Evolutionary conservation across 2,329 filamentous ascomycete genomes (phyloP).

Genomic region (Nemania bipapillata): DNA sequence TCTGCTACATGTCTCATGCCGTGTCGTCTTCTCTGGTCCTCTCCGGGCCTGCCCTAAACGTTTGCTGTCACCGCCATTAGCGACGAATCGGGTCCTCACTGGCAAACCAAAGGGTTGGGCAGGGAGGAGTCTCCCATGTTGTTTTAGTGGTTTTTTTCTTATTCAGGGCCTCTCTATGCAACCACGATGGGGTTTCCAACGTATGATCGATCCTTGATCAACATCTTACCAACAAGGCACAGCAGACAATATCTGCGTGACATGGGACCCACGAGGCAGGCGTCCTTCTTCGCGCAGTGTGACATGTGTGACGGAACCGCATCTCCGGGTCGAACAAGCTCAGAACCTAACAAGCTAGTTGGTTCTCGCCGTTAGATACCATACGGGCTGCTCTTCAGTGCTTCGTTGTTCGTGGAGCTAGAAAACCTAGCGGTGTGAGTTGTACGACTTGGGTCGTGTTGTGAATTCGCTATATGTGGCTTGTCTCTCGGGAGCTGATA

Average conservation of each 20-base stretch:
- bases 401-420: constrained; percentile 21
- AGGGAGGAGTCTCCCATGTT: too few species aligned
- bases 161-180: too few species aligned
- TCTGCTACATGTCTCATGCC: constrained; percentile 29
- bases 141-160: too few species aligned
- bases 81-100: constrained; percentile 30
- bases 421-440: constrained; percentile 26
- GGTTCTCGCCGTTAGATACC: constrained; percentile 19
- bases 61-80: constrained; percentile 22
- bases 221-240: not conserved
- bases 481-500: constrained; percentile 7
- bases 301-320: constrained; percentile 29
- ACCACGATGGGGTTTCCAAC: constrained; percentile 7
- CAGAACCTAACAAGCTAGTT: too few species aligned
- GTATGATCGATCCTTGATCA: constrained; percentile 15
- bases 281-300: constrained; percentile 31
- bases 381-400: constrained; percentile 6
- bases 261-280: constrained; percentile 33
- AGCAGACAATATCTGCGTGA: constrained; percentile 10
- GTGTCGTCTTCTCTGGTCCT: constrained; percentile 6
- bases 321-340: constrained; percentile 27
- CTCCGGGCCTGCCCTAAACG: not conserved
- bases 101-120: too few species aligned
- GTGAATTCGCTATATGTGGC: constrained; percentile 17
- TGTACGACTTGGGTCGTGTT: constrained; percentile 13